These are phyloP conservation scores for Flaveria trinervia DNA, from an alignment of 129 eudicot species.

Conservation along the genomic window DNA sequence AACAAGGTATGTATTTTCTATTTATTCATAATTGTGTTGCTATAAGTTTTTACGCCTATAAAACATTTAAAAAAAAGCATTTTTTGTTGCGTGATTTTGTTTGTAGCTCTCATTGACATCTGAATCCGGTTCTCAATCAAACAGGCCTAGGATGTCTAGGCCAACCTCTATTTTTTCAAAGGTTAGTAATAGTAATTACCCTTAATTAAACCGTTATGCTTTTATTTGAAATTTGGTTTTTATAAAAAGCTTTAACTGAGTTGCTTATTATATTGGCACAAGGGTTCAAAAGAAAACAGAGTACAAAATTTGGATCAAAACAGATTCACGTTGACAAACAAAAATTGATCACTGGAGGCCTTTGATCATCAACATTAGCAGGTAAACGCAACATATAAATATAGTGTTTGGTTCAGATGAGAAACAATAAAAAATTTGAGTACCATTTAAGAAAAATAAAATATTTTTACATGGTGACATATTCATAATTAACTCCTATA, in stretches of 20 bases:
- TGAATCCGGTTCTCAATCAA: constrained; percentile 49
- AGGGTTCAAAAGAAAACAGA: constrained; percentile 91
- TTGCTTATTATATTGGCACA: constrained; percentile 46
- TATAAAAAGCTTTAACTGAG: constrained; percentile 21
- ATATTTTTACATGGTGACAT: no score
- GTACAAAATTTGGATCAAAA: constrained; percentile 33
- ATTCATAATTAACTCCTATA: no score
- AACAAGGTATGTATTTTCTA: constrained; percentile 55
- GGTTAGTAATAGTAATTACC: constrained; percentile 46
- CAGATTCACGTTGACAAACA: constrained; percentile 28
- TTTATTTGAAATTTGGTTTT: neutral
- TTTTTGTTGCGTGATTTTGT: neutral
- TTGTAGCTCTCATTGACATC: constrained; percentile 73
- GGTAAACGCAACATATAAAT: constrained; percentile 32
- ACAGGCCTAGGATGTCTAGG: constrained; percentile 37
- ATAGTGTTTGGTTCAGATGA: no score
- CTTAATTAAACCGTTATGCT: neutral
- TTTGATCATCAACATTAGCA: constrained; percentile 36
- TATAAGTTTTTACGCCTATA: neutral
- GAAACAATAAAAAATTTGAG: no score
- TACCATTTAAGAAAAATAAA: no score
- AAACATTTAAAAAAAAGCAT: neutral
- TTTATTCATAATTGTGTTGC: neutral
- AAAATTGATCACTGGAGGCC: constrained; percentile 28
- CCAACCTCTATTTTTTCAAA: constrained; percentile 33